Conservation (phyloP, 2,329 filamentous ascomycete species). For the Corynespora cassiicola region DNA sequence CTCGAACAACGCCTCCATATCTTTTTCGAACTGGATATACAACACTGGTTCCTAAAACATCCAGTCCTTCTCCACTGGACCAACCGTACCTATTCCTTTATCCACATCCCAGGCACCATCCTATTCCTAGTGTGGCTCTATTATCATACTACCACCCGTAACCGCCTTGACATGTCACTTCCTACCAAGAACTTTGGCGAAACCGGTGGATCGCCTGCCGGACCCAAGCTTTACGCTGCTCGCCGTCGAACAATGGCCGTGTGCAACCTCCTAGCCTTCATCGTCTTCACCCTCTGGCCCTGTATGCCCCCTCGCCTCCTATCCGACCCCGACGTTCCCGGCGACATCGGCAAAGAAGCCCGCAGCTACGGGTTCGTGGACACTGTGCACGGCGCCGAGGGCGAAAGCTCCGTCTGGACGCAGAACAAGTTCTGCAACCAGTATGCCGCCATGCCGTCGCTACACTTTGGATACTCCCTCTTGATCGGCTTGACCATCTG, state of each 20-base stretch:
- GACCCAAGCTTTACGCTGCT: constrained; percentile 62
- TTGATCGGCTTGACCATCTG: constrained; percentile 74
- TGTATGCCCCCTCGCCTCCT: constrained; percentile 67
- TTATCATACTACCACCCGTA: constrained; percentile 72
- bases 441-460: constrained; percentile 78
- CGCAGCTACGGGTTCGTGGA: constrained; percentile 67
- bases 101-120: constrained; percentile 79
- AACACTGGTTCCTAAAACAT: constrained; percentile 62
- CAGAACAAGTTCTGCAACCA: constrained; percentile 78
- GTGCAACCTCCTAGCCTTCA: constrained; percentile 66
- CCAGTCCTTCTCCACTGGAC: constrained; percentile 69
- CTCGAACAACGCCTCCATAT: constrained; percentile 70
- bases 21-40: constrained; percentile 70
- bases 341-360: constrained; percentile 62
- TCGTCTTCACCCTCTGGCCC: constrained; percentile 65
- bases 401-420: constrained; percentile 73
- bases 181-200: constrained; percentile 44
- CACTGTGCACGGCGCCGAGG: constrained; percentile 63
- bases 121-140: constrained; percentile 72
- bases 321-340: constrained; percentile 60
- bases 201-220: constrained; percentile 51
- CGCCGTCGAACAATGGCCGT: constrained; percentile 63
- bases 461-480: constrained; percentile 78
- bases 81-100: constrained; percentile 77
- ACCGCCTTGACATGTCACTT: constrained; percentile 53